Evolutionary conservation across 805 yeast species (phyloP).

Genomic region (Kuraishia molischiana): DNA sequence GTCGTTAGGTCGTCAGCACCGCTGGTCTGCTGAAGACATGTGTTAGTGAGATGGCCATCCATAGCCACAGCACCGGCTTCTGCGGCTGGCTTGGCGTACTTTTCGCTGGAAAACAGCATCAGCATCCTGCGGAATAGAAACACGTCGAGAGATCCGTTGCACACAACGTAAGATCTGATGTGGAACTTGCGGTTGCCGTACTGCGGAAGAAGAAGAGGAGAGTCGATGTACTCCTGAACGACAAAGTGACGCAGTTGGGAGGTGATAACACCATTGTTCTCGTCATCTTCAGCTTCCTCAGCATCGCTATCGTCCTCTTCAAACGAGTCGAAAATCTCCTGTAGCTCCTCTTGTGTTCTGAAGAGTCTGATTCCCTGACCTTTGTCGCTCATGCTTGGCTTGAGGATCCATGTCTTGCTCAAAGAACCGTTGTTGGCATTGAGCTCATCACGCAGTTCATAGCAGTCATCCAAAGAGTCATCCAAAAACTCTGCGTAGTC

Average conservation of each 20-base stretch:
- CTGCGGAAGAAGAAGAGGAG: constrained; percentile 55
- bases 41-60: constrained; percentile 83
- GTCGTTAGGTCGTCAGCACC: constrained; percentile 19
- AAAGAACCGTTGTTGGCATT: constrained; percentile 31
- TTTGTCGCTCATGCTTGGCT: constrained; percentile 95
- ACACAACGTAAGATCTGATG: constrained; percentile 73
- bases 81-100: constrained; percentile 28
- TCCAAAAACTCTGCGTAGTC: constrained; percentile 96
- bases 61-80: constrained; percentile 30
- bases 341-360: constrained; percentile 68
- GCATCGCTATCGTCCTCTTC: constrained; percentile 66
- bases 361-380: constrained; percentile 93
- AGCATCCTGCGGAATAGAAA: constrained; percentile 75
- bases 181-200: constrained; percentile 77
- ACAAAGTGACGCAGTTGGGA: constrained; percentile 88
- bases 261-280: constrained; percentile 59
- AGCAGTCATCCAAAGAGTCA: constrained; percentile 86
- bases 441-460: constrained; percentile 76
- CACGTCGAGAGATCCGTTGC: constrained; percentile 66
- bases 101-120: constrained; percentile 63
- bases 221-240: constrained; percentile 68
- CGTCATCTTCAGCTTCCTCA: constrained; percentile 27
- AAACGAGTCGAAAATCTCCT: constrained; percentile 73
- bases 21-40: constrained; percentile 64
- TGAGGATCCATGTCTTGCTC: constrained; percentile 69